Evolutionary conservation across 306 rosid genomes (phyloP).

Genomic region (Cicer chorassanicum): DNA sequence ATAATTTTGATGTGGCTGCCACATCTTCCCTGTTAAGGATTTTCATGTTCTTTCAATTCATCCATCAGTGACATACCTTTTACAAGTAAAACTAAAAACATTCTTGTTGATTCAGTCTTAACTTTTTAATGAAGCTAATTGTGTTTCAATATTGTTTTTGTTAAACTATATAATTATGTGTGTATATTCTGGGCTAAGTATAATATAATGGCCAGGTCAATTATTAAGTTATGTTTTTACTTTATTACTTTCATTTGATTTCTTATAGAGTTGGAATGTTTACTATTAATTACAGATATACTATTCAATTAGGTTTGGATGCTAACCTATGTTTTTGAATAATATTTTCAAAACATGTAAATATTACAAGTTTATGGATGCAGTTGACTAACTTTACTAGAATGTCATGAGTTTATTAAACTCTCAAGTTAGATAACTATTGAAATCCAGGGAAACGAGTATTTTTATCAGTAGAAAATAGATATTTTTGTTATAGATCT

Average conservation of each 20-base stretch:
- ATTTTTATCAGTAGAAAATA: conserved; percentile 6
- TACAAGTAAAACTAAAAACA: conserved; percentile 13
- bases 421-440: background rate
- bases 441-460: background rate
- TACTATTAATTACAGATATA: background rate
- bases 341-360: conserved; percentile 15
- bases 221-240: conserved; percentile 10
- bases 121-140: background rate
- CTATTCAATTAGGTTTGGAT: background rate
- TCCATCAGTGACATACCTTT: background rate
- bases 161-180: background rate
- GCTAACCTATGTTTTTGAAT: background rate
- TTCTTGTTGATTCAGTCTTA: background rate
- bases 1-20: background rate
- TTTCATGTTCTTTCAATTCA: conserved; percentile 22
- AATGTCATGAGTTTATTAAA: background rate
- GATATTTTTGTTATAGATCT: conserved; percentile 1
- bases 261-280: conserved; percentile 9
- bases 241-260: conserved; percentile 15
- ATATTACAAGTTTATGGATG: background rate
- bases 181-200: background rate
- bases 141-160: background rate
- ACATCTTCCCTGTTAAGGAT: background rate
- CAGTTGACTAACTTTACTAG: conserved; percentile 4
- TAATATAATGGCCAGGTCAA: conserved; percentile 6